Percentiles rank a stretch among this genome's conserved stretches.
Evolutionary conservation across 371 early-diverging fungal species (phyloP).

Genomic region (Mucor velutinosus): DNA sequence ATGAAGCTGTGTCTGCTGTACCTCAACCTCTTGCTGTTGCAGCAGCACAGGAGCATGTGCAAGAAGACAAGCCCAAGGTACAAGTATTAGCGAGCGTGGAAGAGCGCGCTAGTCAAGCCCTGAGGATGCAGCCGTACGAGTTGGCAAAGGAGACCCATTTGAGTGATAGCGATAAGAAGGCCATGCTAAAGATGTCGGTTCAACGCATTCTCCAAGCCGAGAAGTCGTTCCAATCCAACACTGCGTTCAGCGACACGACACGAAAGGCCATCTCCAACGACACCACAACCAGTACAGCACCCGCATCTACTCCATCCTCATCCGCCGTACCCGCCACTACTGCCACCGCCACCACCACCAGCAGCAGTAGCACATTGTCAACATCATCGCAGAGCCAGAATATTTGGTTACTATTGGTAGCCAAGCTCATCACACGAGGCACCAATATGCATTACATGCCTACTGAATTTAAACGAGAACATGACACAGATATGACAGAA

Average conservation of each 20-base stretch:
- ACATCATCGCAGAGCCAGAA: not conserved
- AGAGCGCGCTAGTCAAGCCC: conserved; percentile 46
- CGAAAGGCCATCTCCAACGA: conserved; percentile 6
- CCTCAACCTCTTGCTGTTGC: not conserved
- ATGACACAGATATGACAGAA: not conserved
- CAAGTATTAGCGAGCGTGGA: conserved; percentile 42
- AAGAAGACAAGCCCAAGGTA: conserved; percentile 17
- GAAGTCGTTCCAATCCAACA: conserved; percentile 2
- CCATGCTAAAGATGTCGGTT: conserved; percentile 40
- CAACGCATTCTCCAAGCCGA: conserved; percentile 45
- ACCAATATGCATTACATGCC: conserved; percentile 7
- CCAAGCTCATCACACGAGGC: conserved; percentile 39
- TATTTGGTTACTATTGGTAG: conserved; percentile 34
- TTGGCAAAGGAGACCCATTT: conserved; percentile 23
- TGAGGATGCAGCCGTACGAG: conserved; percentile 48
- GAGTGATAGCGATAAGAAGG: conserved; percentile 16
- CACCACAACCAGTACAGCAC: not conserved
- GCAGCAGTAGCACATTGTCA: not conserved
- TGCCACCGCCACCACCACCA: not conserved
- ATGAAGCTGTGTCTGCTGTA: not conserved
- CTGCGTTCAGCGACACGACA: not conserved
- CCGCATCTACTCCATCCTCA: not conserved
- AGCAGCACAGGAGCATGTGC: not conserved
- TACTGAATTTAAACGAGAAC: not conserved
- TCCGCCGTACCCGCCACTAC: not conserved